Evolutionary conservation across 1,284 basidiomycete genomes (phyloP), one percentile per base, ranked within the genome.

Genomic region (Amylostereum chailletii): DNA sequence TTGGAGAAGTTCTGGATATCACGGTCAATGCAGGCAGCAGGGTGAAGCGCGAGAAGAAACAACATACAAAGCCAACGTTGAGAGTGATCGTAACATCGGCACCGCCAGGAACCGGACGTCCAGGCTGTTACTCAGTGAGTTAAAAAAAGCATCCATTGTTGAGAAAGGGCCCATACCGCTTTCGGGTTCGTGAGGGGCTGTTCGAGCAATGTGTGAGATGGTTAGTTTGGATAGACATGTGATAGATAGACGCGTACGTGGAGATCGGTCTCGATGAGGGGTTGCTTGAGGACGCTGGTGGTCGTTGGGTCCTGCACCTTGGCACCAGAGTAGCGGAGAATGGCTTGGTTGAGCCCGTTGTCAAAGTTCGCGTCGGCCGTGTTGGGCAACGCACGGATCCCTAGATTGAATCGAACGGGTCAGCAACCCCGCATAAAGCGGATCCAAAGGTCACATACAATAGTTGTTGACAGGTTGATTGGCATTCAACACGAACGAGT

Each of bases 301-400:
- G 47, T 46, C 43, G 50, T 6, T 47, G 55, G 42, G 19, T 11
- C 38, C 3, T 42, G 26, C 5, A 27, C 30, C 32, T 11, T 19
- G 9, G 7, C 52, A 4, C 73, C 72, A 0, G 41, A 51, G 55
- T 83, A 83, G 19, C 74, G 70, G 34, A 83, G 57, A 49, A 83
- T 76, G 2, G 77, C 81, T 11, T 66, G 65, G 55, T 77, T 77
- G 44, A 44, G 52, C 46, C 52, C 53, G 19, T 45, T 49, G 31
- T 55, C 51, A 9, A 67, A 54, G 8, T 54, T 49, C 11, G 54
- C 55, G 3, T 42, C 33, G 41, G 46, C 46, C 5, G 51, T 49
- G 42, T 53, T n/a, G 54, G 57, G 52, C 34, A 51, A 36, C n/a
- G 58, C 44, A 29, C 57, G 56, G 27, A 56, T 60, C 60, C 57